Base-by-base conservation (phyloP, 768 basidiomycete species). In the Leucocoprinus birnbaumii region DNA sequence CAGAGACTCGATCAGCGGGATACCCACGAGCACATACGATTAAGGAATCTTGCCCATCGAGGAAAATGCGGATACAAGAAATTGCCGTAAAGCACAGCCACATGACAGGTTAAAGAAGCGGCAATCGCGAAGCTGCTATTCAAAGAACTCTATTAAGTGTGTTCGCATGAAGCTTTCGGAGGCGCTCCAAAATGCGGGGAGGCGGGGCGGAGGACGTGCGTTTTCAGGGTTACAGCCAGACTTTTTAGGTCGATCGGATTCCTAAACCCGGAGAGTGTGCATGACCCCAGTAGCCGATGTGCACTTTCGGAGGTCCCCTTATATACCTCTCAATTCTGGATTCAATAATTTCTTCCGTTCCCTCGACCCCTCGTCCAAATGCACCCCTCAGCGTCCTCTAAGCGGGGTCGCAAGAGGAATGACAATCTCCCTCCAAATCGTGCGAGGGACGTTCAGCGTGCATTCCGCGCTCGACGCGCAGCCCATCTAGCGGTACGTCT, bases 401-500 rank as follows among this genome's bases (percentile, higher is more conserved):
- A 91, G 73, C 85, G 91, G 64, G 91, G 91, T 58, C 82, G 91
- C 64, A 92, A 92, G 65, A 77, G 90, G 67, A 87, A 89, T 69
- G 86, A 89, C 69, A 86, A 82, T 63, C 80, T 89, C 44, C 87
- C 88, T 56, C 87, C 87, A 3, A 88, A 88, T 63, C 83, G 91
- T 59, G 91, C 92, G 25, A 76, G 93, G 55, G 93, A 94, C 64
- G 90, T 94, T 16, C 92, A 95, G 67, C 74, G 92, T 65, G 92
- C 91, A 8, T 95, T 94, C 74, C 81, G 92, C 59, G 93, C 92
- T 31, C 77, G 93, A 60, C 83, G 92, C 62, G 91, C 91, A 58
- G 91, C 91, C 54, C 92, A 94, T 69, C 79, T 95, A 52, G 82
- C 87, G 76, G 89, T 90, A 62, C 60, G 66, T 68, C 61, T 62